Conservation (phyloP, 2,329 filamentous ascomycete genomes). For the Coleophoma cylindrospora region DNA sequence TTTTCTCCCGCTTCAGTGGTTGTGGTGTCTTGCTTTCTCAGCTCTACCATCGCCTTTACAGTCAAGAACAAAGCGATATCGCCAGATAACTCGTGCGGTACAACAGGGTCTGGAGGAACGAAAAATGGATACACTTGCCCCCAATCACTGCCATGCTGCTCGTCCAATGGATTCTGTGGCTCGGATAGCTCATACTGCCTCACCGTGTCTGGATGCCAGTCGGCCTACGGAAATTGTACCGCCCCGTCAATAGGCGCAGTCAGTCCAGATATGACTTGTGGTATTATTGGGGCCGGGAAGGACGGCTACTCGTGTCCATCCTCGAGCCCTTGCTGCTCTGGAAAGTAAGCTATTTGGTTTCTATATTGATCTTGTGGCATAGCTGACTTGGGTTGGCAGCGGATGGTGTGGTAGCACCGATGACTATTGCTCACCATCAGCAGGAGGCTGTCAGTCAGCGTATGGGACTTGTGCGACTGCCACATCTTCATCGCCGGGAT, state of each 20-base stretch:
- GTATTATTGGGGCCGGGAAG: conserved; percentile 8
- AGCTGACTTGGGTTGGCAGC: conserved; percentile 1
- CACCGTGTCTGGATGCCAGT: conserved; percentile 20
- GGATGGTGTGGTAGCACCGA: conserved; percentile 24
- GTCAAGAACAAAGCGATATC: conserved; percentile 5
- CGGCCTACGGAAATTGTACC: conserved; percentile 11
- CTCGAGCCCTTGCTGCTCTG: conserved; percentile 10
- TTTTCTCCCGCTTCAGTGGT: not conserved
- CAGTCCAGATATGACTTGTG: conserved; percentile 9
- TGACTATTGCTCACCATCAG: conserved; percentile 18
- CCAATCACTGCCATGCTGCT: conserved; percentile 21
- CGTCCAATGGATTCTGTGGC: conserved; percentile 27
- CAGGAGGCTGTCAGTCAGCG: conserved; percentile 20
- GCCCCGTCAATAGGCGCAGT: conserved; percentile 8
- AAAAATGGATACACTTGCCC: conserved; percentile 14
- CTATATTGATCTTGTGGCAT: not conserved
- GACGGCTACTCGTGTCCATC: conserved; percentile 15
- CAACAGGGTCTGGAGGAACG: conserved; percentile 9
- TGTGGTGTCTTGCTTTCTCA: not conserved
- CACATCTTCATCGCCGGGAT: not conserved
- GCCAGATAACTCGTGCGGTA: conserved; percentile 17
- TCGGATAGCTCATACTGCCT: conserved; percentile 22
- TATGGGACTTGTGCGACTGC: conserved; percentile 11
- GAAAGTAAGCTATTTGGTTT: conserved; percentile 3
- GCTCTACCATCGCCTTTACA: not conserved